A percentile compares a stretch with the other conserved stretches of the same genome.
These are phyloP conservation scores for Pichia nanzhaoensis DNA, from an alignment of 805 yeast genomes.

Conservation along the genomic window DNA sequence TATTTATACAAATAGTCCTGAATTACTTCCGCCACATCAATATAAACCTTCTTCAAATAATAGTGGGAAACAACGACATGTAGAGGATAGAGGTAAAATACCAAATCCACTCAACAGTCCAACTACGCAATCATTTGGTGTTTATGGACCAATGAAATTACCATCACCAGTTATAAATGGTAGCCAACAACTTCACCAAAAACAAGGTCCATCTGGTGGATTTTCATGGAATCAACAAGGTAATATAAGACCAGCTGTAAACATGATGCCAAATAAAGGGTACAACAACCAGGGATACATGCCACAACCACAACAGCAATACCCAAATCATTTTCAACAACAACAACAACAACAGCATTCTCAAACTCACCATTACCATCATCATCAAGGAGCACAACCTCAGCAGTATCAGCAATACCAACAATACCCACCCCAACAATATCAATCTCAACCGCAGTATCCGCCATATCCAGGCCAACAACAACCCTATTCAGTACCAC, in stretches of 20 bases:
- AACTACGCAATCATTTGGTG: conserved; percentile 6
- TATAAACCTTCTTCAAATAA: conserved; percentile 5
- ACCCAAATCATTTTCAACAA: conserved; percentile 1
- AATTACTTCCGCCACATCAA: conserved; percentile 13
- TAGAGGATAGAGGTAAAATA: background rate
- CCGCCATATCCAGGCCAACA: conserved; percentile 10
- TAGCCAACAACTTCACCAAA: background rate
- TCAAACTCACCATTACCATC: conserved; percentile 2
- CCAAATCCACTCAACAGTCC: conserved; percentile 6
- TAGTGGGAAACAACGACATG: conserved; percentile 9
- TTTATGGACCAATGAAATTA: conserved; percentile 11
- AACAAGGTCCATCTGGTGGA: background rate
- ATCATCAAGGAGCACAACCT: conserved; percentile 4
- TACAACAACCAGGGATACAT: conserved; percentile 6
- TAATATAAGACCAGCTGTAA: too few species aligned
- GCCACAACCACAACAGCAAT: conserved; percentile 5
- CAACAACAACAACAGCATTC: conserved; percentile 6
- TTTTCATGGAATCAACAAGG: conserved; percentile 14
- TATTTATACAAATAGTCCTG: conserved; percentile 12
- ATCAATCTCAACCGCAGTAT: conserved; percentile 10
- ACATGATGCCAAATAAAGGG: background rate
- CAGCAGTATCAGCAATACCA: conserved; percentile 5
- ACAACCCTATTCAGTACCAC: too few species aligned
- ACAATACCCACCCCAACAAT: conserved; percentile 14
- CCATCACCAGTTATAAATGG: conserved; percentile 6